Evolutionary conservation across 371 early-diverging fungal genomes (phyloP).

Genomic region (Thermomucor indicae-seudaticae): DNA sequence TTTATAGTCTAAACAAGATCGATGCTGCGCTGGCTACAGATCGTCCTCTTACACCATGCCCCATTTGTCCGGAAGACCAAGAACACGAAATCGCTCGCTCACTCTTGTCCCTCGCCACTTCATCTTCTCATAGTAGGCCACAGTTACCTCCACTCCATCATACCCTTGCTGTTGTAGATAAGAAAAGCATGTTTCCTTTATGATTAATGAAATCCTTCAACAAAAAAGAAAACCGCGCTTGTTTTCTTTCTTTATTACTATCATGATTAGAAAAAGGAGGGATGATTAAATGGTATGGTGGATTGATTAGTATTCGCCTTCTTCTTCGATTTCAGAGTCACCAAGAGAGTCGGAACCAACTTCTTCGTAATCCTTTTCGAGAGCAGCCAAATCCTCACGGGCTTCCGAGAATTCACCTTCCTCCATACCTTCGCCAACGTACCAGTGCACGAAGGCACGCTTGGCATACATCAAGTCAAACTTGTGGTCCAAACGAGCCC

Average conservation of each 20-base stretch:
- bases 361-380: slow-evolving; percentile 98
- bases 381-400: slow-evolving; percentile 92
- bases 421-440: slow-evolving; percentile 96
- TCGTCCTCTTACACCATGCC: slow-evolving; percentile 1
- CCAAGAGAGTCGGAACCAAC: slow-evolving; percentile 82
- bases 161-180: no score
- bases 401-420: slow-evolving; percentile 88
- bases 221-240: no score
- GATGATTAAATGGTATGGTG: no score
- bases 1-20: slow-evolving; percentile 43
- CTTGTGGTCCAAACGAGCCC: slow-evolving; percentile 91
- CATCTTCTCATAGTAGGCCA: no score
- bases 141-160: no score
- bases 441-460: slow-evolving; percentile 98
- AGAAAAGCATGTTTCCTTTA: no score
- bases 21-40: slow-evolving; percentile 42
- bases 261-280: no score
- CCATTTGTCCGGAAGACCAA: slow-evolving; percentile 11
- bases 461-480: slow-evolving; percentile 96
- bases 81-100: slow-evolving; percentile 21
- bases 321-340: slow-evolving; percentile 54
- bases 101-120: slow-evolving; percentile 17
- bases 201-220: no score
- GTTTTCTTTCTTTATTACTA: no score
- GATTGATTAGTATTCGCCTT: slow-evolving; percentile 22